A percentile compares a stretch with the other conserved stretches of the same genome.
phyloP scores from a whole-genome alignment of 805 yeast species.

The Candida koratica region DNA sequence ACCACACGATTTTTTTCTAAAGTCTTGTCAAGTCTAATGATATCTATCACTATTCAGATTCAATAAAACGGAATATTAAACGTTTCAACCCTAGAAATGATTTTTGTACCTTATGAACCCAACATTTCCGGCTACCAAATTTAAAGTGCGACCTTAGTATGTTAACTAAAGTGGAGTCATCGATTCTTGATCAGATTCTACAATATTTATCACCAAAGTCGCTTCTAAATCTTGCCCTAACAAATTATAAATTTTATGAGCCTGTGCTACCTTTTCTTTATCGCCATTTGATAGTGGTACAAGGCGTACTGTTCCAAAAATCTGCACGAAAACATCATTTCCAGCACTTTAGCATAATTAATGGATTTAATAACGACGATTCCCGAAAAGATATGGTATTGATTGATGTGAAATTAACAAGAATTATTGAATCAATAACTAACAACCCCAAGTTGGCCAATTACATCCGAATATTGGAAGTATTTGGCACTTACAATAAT shows the following conservation, averaged over 20 bases:
- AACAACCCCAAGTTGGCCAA: slow-evolving; percentile 25
- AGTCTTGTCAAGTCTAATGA: too few species aligned
- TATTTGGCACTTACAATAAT: slow-evolving; percentile 14
- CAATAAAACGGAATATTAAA: too few species aligned
- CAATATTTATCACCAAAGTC: slow-evolving; percentile 21
- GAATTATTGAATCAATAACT: slow-evolving; percentile 16
- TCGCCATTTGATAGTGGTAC: slow-evolving; percentile 16
- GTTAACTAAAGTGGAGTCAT: slow-evolving; percentile 7
- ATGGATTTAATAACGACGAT: slow-evolving; percentile 16
- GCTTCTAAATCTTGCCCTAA: slow-evolving; percentile 28
- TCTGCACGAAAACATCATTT: slow-evolving; percentile 6
- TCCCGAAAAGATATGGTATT: slow-evolving; percentile 5
- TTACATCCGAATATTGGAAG: slow-evolving; percentile 18
- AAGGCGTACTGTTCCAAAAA: slow-evolving; percentile 1
- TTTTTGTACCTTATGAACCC: too few species aligned
- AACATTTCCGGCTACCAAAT: too few species aligned
- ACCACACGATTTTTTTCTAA: too few species aligned
- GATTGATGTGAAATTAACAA: slow-evolving; percentile 15
- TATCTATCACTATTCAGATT: too few species aligned
- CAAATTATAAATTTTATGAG: slow-evolving; percentile 33
- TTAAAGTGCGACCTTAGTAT: too few species aligned
- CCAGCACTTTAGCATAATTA: slow-evolving; percentile 23
- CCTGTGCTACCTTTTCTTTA: slow-evolving; percentile 31
- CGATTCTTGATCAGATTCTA: slow-evolving; percentile 2
- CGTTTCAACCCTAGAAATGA: too few species aligned